Base-by-base conservation (phyloP, 2,329 filamentous ascomycete genomes). In the Sporothrix humicola region DNA sequence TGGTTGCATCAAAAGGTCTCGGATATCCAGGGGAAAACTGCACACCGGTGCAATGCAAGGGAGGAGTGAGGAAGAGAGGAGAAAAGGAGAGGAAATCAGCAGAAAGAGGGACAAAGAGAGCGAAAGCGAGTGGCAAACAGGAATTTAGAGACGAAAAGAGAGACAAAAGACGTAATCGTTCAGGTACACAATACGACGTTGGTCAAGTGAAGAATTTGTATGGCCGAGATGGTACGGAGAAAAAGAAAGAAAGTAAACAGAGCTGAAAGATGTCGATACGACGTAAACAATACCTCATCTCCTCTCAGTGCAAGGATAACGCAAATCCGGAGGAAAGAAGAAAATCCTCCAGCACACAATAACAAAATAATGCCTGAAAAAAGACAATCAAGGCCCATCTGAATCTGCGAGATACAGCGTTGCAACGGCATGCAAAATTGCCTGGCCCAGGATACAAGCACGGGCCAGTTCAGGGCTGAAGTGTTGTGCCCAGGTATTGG, bases 1-100 rank as follows among this genome's bases (percentile, higher is more conserved):
- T 68, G 37, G 71, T 59, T 68, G 71, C 71, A 72, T 72, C 26
- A 42, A 58, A 44, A 37, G 50, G 71, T 72, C 71, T 72, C 59
- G 61, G 59, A 66, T 72, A 26, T 48, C 50, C 52, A 46, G 61
- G 71, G 20, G 48, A 4, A n/a, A 37, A 68, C 52, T n/a, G 17
- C 42, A 52, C 56, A 56, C 56, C 31, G 42, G 46, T 46, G 13
- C 23, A 68, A 70, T 52, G 68, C 68, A 70, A 70, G 50, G 68
- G 69, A 44, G 52, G 12, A 6, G 44, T 26, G 44, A 46, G 37
- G 6, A 20, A 26, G 46, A 54, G 46, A 37, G 46, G 65, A 31
- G 66, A 37, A 52, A 69, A 26, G 10, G 23, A 9, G 48, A 20
- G 20, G 48, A 48, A 17, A 13, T 13, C 8, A 13, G 23, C 7